These are phyloP conservation scores for Lactuca saligna DNA, from an alignment of 129 eudicot genomes.

Conservation along the genomic window DNA sequence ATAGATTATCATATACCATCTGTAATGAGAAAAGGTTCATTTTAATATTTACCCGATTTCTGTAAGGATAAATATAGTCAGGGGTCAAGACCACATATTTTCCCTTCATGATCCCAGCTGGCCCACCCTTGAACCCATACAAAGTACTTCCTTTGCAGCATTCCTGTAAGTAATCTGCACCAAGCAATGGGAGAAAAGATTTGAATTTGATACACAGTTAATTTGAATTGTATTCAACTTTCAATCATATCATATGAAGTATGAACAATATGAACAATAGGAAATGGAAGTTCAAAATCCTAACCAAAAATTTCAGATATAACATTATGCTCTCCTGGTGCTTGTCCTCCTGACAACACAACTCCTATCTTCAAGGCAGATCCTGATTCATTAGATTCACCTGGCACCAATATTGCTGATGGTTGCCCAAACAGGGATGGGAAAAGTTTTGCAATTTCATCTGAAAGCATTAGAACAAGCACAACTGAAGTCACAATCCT, in stretches of 20 bases:
- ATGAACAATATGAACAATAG: neutral
- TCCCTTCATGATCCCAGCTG: constrained; percentile 80
- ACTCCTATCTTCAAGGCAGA: constrained; percentile 65
- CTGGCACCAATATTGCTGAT: constrained; percentile 68
- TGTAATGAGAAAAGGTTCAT: neutral
- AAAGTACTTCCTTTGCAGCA: constrained; percentile 61
- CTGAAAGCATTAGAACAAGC: constrained; percentile 36
- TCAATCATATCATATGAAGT: neutral
- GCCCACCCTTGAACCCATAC: constrained; percentile 75
- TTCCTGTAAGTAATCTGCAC: constrained; percentile 65
- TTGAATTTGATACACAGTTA: neutral
- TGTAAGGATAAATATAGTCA: constrained; percentile 62
- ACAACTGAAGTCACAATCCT: neutral
- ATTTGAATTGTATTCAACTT: neutral
- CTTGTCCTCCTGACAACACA: constrained; percentile 80
- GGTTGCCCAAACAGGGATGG: constrained; percentile 85
- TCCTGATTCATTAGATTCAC: constrained; percentile 41
- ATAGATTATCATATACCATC: neutral
- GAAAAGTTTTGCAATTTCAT: constrained; percentile 84
- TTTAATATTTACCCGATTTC: constrained; percentile 52
- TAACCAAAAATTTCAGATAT: constrained; percentile 69
- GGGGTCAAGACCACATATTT: constrained; percentile 56
- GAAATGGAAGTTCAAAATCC: constrained; percentile 15
- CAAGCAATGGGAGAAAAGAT: neutral
- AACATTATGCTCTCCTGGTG: constrained; percentile 80